These are phyloP conservation scores for Phytopythium litorale DNA, from an alignment of 352 stramenopile species.

Conservation along the genomic window DNA sequence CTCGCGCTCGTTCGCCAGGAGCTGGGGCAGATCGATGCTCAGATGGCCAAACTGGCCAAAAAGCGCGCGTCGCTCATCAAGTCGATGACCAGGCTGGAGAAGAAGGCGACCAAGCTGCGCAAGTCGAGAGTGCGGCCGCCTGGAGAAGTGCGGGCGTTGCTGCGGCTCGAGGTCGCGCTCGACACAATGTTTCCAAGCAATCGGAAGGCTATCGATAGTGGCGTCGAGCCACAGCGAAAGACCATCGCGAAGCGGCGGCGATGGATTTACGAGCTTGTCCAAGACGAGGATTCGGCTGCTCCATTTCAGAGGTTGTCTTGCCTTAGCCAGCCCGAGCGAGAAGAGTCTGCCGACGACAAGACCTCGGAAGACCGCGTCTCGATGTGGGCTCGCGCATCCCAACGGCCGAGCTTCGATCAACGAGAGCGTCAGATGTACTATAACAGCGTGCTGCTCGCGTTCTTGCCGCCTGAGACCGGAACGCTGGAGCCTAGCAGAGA, in stretches of 20 bases:
- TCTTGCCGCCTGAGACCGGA: conserved; percentile 10
- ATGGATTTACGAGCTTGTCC: conserved; percentile 3
- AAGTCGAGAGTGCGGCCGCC: conserved; percentile 35
- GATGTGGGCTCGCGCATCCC: conserved; percentile 31
- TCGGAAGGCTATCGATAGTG: conserved; percentile 1
- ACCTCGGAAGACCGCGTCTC: conserved; percentile 14
- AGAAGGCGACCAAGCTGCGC: conserved; percentile 35
- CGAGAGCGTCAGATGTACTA: conserved; percentile 25
- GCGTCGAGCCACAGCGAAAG: neutral
- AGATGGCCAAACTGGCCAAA: conserved; percentile 47
- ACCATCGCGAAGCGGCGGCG: conserved; percentile 11
- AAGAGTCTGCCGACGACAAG: neutral
- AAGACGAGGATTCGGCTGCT: conserved; percentile 10
- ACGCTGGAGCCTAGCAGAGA: neutral
- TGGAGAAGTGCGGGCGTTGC: conserved; percentile 19
- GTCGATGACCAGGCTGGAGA: conserved; percentile 44
- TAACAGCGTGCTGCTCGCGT: conserved; percentile 23
- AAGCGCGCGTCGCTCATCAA: conserved; percentile 37
- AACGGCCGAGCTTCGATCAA: conserved; percentile 21
- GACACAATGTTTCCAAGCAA: conserved; percentile 23
- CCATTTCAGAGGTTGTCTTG: neutral
- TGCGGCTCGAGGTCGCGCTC: conserved; percentile 23
- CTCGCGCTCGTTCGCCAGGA: conserved; percentile 38
- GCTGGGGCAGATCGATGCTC: conserved; percentile 37
- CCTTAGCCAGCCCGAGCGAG: neutral